Conservation (phyloP, 2,329 filamentous ascomycete genomes). For the Beauveria varroae region DNA sequence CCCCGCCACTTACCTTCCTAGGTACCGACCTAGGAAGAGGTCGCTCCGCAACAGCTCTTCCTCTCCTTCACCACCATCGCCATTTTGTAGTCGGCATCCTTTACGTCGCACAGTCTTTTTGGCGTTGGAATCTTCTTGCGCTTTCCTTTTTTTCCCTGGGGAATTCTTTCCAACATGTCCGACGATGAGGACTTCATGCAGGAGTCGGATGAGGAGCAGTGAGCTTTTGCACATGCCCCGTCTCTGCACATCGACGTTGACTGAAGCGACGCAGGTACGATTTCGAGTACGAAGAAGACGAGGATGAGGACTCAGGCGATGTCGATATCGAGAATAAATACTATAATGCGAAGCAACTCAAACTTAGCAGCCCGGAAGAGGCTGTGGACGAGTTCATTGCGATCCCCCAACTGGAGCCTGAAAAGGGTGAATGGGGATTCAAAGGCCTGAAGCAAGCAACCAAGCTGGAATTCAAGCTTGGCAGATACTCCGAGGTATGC, state of each 20-base stretch:
- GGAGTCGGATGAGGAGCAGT: slow-evolving; percentile 40
- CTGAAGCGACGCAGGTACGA: slow-evolving; percentile 56
- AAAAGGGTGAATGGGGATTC: slow-evolving; percentile 98
- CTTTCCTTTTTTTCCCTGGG: background rate
- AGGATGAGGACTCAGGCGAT: slow-evolving; percentile 80
- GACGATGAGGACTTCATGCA: slow-evolving; percentile 45
- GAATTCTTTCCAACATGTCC: slow-evolving; percentile 32
- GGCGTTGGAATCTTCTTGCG: no score
- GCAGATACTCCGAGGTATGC: slow-evolving; percentile 70
- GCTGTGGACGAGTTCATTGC: slow-evolving; percentile 90
- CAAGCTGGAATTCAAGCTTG: slow-evolving; percentile 91
- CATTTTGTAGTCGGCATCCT: background rate
- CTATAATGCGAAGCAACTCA: slow-evolving; percentile 98
- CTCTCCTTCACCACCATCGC: background rate
- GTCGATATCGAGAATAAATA: slow-evolving; percentile 99
- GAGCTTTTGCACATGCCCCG: slow-evolving; percentile 11
- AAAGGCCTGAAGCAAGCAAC: slow-evolving; percentile 97
- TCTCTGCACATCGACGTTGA: background rate
- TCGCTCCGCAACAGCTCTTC: background rate
- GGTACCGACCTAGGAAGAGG: background rate
- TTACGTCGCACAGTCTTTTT: background rate
- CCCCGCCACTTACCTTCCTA: background rate
- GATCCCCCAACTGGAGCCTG: slow-evolving; percentile 72
- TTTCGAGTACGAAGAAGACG: slow-evolving; percentile 93
- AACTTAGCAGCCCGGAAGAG: slow-evolving; percentile 75